Base-by-base conservation (phyloP, 2,329 filamentous ascomycete species). In the Alternaria rosae region DNA sequence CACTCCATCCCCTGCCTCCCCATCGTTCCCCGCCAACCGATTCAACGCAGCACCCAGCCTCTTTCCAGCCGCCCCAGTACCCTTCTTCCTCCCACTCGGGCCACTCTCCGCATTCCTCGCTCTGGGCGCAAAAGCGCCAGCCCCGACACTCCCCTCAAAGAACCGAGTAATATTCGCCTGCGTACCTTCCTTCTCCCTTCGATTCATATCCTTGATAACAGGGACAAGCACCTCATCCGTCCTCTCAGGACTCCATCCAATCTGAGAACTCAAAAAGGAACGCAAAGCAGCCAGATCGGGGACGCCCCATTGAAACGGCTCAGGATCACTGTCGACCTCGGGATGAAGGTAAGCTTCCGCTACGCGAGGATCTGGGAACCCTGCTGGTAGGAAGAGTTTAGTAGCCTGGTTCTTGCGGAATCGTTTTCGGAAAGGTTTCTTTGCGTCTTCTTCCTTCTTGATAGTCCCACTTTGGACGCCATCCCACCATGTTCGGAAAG, bases 221-320 rank as follows among this genome's bases (percentile, higher is more conserved):
- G 95, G 95, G 1, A 99, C 92, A 2, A 99, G 86, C 3, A 99
- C 92, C 79, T 99, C 95, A 73, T 99, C 95, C 0, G 94, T 98
- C 8, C 93, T 86, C 78, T 98, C 94, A 77, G 91, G 90, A 57
- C 85, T 89, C 95, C 95, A 99, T 0, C 95, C 95, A 69, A 99
- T 92, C 2, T 94, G 97, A 1, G 87, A 84, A 91, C 96, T 97
- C 38, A 99, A 83, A 73, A 95, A 99, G 25, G 86, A 84, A 7
- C 96, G 84, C 64, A 99, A 82, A 0, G 92, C 92, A 63, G 95
- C 92, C 0, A 99, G 85, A 75, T 99, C 94, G 0, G 95, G 95
- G 0, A 97, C 92, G 28, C 95, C 95, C 95, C 96, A 99, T 77
- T 95, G 92, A 75, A 99, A 99, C 1, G 85, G 82, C 70, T 95